Evolutionary conservation across 2,329 filamentous ascomycete species (phyloP).

Genomic region (Aspergillus ustus): DNA sequence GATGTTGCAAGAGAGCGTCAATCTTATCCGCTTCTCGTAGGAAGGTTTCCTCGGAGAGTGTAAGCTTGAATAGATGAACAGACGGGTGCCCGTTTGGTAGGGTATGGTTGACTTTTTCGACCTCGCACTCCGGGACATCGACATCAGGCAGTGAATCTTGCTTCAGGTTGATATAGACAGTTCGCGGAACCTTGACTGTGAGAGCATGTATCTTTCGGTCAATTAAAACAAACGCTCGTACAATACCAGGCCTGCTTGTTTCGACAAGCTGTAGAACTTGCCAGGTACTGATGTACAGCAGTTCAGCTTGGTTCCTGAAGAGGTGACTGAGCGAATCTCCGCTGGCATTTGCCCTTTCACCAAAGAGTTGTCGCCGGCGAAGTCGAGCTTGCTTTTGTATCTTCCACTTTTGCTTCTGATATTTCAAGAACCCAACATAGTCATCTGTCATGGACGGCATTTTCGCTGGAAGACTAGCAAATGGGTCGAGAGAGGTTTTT

Average conservation of each 20-base stretch:
- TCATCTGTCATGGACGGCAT: constrained; percentile 87
- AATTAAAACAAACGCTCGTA: constrained; percentile 87
- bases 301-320: constrained; percentile 90
- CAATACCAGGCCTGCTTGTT: constrained; percentile 82
- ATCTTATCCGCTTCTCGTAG: constrained; percentile 84
- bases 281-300: constrained; percentile 91
- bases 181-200: constrained; percentile 85
- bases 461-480: constrained; percentile 75
- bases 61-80: constrained; percentile 91
- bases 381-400: constrained; percentile 89
- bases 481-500: constrained; percentile 72
- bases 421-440: constrained; percentile 84
- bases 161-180: constrained; percentile 91
- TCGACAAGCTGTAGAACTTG: constrained; percentile 86
- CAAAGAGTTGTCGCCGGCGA: constrained; percentile 87
- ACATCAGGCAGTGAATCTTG: constrained; percentile 85
- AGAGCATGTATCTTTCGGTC: constrained; percentile 88
- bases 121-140: constrained; percentile 80
- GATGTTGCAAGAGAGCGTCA: constrained; percentile 81
- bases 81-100: constrained; percentile 94
- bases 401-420: constrained; percentile 99
- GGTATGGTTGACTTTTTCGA: constrained; percentile 91
- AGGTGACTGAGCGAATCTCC: constrained; percentile 68
- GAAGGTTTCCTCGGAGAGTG: constrained; percentile 85
- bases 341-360: constrained; percentile 71